Base-by-base conservation (phyloP, 2,329 filamentous ascomycete genomes). In the Didymella arachidicola region DNA sequence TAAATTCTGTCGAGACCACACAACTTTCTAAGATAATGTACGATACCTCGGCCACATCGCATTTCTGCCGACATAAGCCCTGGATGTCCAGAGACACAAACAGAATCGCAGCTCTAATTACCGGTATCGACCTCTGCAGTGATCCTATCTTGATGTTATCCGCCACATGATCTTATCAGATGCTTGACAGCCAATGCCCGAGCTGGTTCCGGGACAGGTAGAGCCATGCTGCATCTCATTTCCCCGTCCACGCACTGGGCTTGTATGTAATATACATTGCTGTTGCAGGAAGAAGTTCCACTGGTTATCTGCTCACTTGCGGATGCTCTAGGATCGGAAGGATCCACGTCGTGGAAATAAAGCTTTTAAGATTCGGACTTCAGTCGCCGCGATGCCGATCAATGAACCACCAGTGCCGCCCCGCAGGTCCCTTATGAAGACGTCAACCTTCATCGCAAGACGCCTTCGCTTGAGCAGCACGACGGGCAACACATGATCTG, bases 1-100 rank as follows among this genome's bases (percentile, higher is more conserved):
- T 72, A 44, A 61, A 44, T 16, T 5, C 8, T 16, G 25, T 22
- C 14, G 25, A 30, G 22, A 38, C 19, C 3, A 50, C 19, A 2
- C 19, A 16, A n/a, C 32, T 16, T n/a, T 51, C 49, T 38, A 53
- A 8, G 7, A 49, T 36, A 48, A 25, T 53, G 38, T 48, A 53
- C 41, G 7, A 34, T 45, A 49, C 22, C 5, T 46, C 18, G 11
- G 18, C 16, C 19, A n/a, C 4, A 22, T 42, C 12, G 19, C 18
- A n/a, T 16, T n/a, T 6, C 25, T 41, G 25, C 25, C 26, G 16
- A 25, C 5, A 22, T 27, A 16, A 26, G 6, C 6, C 26, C 6
- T 22, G 14, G 12, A 22, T n/a, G 16, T 25, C 1, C 18, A 34
- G 5, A 11, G 11, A 18, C 29, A 25, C 29, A 19, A 46, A 46